Percentiles rank a stretch among this genome's conserved stretches.
These are phyloP conservation scores for Azolla pinnata DNA, from an alignment of 75 land plant species.

Conservation along the genomic window DNA sequence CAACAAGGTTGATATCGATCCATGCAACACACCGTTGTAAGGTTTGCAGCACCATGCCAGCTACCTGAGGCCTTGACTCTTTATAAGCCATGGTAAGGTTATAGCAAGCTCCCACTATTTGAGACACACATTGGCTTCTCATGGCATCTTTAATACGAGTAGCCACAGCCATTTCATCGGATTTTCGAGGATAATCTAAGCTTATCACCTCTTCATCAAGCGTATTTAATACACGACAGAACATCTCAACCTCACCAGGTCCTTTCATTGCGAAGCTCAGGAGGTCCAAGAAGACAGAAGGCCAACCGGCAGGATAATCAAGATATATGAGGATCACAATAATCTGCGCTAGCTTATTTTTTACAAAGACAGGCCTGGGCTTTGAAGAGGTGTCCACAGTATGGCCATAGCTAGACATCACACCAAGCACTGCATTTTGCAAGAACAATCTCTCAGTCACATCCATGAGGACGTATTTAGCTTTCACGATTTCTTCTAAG, in stretches of 20 bases:
- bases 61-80: conserved; percentile 49
- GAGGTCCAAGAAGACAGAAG: conserved; percentile 64
- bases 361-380: conserved; percentile 54
- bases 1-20: conserved; percentile 90
- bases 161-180: conserved; percentile 46
- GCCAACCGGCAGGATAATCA: conserved; percentile 81
- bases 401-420: conserved; percentile 32
- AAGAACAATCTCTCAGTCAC: conserved; percentile 46
- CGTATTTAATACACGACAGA: conserved; percentile 64
- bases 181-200: conserved; percentile 58
- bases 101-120: conserved; percentile 83
- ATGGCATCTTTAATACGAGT: conserved; percentile 80
- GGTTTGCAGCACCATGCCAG: conserved; percentile 52
- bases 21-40: conserved; percentile 73
- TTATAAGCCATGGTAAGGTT: conserved; percentile 53
- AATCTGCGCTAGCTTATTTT: conserved; percentile 91
- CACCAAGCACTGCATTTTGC: conserved; percentile 46
- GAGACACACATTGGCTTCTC: conserved; percentile 80
- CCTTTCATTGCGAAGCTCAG: conserved; percentile 45
- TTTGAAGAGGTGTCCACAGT: conserved; percentile 5
- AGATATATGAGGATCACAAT: conserved; percentile 57
- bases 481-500: conserved; percentile 51
- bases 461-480: conserved; percentile 39
- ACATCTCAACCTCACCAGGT: conserved; percentile 66
- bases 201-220: conserved; percentile 86